These are phyloP conservation scores for Umbelopsis sp. DNA, from an alignment of 192 early-diverging fungal genomes.

Conservation along the genomic window DNA sequence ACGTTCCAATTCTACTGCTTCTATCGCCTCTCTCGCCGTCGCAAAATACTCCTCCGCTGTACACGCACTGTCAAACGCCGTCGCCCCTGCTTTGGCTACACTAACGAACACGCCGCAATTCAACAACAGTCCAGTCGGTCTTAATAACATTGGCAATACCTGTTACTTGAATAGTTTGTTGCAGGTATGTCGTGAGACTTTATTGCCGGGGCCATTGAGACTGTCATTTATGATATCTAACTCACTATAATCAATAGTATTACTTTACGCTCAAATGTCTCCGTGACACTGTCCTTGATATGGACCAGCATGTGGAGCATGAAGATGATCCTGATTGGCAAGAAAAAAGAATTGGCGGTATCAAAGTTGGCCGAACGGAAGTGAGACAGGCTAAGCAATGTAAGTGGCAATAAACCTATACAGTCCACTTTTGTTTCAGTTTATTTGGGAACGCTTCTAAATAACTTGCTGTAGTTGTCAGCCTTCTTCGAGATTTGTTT, in stretches of 20 bases:
- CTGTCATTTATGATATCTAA: not conserved
- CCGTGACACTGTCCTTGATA: constrained; percentile 62
- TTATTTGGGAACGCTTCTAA: not conserved
- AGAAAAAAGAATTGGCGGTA: constrained; percentile 51
- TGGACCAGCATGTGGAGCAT: constrained; percentile 47
- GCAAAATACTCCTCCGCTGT: constrained; percentile 20
- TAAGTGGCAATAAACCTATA: constrained; percentile 25
- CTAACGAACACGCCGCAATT: constrained; percentile 35
- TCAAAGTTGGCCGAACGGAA: constrained; percentile 41
- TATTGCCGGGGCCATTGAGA: too few relatives aligned
- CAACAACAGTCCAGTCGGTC: constrained; percentile 65
- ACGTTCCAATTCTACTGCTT: constrained; percentile 37
- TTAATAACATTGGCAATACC: constrained; percentile 85
- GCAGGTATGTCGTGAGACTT: constrained; percentile 37
- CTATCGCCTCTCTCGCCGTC: constrained; percentile 21
- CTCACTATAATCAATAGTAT: constrained; percentile 45
- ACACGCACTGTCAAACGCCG: constrained; percentile 3
- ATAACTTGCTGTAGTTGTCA: constrained; percentile 43
- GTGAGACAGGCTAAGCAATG: constrained; percentile 54
- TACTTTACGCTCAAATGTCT: constrained; percentile 68
- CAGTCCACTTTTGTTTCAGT: too few relatives aligned
- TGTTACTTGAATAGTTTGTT: constrained; percentile 89
- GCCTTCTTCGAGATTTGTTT: constrained; percentile 56
- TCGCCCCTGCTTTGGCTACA: not conserved
- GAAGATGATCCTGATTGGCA: constrained; percentile 39